Evolutionary conservation across 2,329 filamentous ascomycete species (phyloP).

Genomic region (Falciphora oryzae): DNA sequence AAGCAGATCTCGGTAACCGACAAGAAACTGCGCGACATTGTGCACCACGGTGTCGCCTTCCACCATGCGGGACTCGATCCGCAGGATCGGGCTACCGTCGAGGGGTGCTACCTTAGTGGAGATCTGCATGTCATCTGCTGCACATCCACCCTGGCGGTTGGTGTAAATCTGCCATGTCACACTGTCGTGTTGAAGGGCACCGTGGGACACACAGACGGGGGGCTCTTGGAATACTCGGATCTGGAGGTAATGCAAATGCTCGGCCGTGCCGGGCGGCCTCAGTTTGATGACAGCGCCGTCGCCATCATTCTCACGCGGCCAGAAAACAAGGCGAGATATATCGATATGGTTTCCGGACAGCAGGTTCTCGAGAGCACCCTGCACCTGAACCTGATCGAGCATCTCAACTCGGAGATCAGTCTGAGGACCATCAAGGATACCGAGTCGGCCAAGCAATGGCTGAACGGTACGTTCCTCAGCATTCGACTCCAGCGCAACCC

Average conservation of each 20-base stretch:
- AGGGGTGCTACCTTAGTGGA: conserved; percentile 62
- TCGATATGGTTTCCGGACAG: conserved; percentile 66
- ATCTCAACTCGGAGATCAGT: conserved; percentile 78
- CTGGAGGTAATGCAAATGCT: conserved; percentile 90
- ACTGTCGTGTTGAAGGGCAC: conserved; percentile 81
- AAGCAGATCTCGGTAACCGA: conserved; percentile 46
- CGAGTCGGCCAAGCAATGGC: conserved; percentile 64
- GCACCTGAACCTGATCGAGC: conserved; percentile 74
- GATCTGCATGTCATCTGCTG: conserved; percentile 79
- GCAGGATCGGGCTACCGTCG: conserved; percentile 59
- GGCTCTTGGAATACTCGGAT: conserved; percentile 67
- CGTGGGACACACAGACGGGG: conserved; percentile 54
- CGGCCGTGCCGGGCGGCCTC: conserved; percentile 74
- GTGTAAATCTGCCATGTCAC: conserved; percentile 78
- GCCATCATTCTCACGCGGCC: conserved; percentile 74
- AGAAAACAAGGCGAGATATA: conserved; percentile 60
- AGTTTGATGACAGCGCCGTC: conserved; percentile 70
- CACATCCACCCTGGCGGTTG: conserved; percentile 78
- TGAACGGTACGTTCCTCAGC: conserved; percentile 71
- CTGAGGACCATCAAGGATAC: conserved; percentile 65
- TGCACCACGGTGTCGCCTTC: conserved; percentile 61
- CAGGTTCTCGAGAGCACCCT: conserved; percentile 72
- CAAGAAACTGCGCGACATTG: conserved; percentile 50
- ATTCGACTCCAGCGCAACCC: conserved; percentile 69
- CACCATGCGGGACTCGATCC: conserved; percentile 72